Percentiles rank a stretch among this genome's conserved stretches.
phyloP scores from a whole-genome alignment of 2,329 filamentous ascomycete species.

The Grosmannia serpens region DNA sequence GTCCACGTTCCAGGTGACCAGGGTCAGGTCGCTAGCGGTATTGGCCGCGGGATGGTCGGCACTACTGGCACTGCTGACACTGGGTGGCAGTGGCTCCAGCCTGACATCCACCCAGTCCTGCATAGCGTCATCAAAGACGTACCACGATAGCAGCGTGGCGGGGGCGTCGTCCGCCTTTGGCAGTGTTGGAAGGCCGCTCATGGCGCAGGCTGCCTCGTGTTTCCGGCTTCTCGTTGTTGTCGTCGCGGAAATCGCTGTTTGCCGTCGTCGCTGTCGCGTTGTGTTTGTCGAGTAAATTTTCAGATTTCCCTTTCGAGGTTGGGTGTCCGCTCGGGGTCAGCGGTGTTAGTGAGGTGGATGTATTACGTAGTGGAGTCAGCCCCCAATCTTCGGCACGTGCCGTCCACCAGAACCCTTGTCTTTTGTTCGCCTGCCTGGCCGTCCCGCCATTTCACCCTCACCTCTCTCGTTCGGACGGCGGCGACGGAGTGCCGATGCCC shows the following conservation, averaged over 20 bases:
- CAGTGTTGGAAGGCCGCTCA: neutral
- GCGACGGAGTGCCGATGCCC: neutral
- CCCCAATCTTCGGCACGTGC: neutral
- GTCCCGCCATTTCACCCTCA: neutral
- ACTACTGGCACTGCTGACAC: neutral
- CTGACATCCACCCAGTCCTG: neutral
- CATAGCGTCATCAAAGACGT: neutral
- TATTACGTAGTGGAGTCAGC: neutral
- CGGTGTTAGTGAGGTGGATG: neutral
- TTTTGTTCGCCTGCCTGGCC: too few relatives aligned
- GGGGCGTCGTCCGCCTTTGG: neutral
- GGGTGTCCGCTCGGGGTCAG: neutral
- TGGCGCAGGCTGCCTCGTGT: neutral
- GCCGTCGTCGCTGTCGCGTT: neutral
- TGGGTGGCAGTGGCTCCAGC: neutral
- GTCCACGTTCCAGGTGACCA: conserved; percentile 24
- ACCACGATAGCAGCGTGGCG: neutral
- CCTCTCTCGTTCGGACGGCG: neutral
- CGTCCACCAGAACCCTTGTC: neutral
- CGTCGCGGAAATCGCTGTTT: neutral
- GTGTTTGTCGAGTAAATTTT: neutral
- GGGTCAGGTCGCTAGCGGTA: conserved; percentile 4
- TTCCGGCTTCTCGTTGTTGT: neutral
- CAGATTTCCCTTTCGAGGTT: neutral
- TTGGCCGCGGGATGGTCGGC: neutral